phyloP scores from a whole-genome alignment of 768 basidiomycete genomes.

The Megacollybia marginata region DNA sequence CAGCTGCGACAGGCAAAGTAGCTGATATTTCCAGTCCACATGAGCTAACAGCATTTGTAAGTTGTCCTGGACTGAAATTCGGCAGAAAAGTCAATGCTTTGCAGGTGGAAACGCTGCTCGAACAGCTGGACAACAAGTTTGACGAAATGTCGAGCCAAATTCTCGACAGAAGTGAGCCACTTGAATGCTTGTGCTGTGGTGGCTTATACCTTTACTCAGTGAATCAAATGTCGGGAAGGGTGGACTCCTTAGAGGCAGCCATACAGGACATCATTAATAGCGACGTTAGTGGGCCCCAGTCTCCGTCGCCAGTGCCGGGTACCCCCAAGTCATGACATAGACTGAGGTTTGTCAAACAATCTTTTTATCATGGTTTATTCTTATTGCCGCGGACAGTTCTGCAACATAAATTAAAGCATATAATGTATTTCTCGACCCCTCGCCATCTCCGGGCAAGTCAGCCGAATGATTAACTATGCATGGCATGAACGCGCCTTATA shows the following conservation, averaged over 20 bases:
- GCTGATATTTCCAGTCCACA: conserved; percentile 87
- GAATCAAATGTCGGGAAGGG: conserved; percentile 88
- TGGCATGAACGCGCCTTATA: no score
- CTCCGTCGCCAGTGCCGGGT: conserved; percentile 40
- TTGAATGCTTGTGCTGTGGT: not conserved
- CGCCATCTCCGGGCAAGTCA: no score
- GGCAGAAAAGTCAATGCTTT: not conserved
- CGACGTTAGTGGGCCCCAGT: conserved; percentile 57
- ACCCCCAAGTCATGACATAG: not conserved
- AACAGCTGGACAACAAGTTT: conserved; percentile 85
- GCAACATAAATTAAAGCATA: no score
- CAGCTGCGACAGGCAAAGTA: conserved; percentile 28
- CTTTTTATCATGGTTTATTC: no score
- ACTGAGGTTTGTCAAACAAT: not conserved
- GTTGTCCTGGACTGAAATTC: conserved; percentile 21
- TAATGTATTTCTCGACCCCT: no score
- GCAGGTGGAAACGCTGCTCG: conserved; percentile 83
- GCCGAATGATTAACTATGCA: no score
- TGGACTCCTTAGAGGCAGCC: conserved; percentile 82
- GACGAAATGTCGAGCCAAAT: conserved; percentile 92
- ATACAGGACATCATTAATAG: conserved; percentile 91
- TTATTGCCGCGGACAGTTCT: no score
- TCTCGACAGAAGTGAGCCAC: conserved; percentile 66
- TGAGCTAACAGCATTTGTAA: conserved; percentile 89
- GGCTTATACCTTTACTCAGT: conserved; percentile 37